phyloP scores from a whole-genome alignment of 441 rosid species.

The Aquilaria agallochum region DNA sequence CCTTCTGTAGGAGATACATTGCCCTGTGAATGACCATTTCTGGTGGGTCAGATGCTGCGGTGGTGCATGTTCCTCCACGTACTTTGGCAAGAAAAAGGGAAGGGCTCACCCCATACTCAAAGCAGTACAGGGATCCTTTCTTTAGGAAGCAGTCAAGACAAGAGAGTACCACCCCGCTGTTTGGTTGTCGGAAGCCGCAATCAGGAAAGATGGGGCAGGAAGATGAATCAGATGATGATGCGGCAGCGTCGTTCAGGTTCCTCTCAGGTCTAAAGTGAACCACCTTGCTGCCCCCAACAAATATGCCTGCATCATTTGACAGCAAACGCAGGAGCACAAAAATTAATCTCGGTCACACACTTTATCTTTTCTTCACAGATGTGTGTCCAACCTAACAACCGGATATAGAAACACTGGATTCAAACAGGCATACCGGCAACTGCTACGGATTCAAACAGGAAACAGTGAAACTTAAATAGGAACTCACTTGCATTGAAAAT shows the following conservation, averaged over 20 bases:
- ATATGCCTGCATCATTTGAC: slow-evolving; percentile 55
- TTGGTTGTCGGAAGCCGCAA: slow-evolving; percentile 86
- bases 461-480: too few relatives aligned
- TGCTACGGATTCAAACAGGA: too few relatives aligned
- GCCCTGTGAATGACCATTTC: slow-evolving; percentile 76
- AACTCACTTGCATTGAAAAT: too few relatives aligned
- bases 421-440: too few relatives aligned
- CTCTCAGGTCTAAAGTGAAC: slow-evolving; percentile 85
- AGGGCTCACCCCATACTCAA: slow-evolving; percentile 78
- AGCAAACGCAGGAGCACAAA: slow-evolving; percentile 8
- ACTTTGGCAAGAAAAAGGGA: slow-evolving; percentile 76
- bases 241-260: slow-evolving; percentile 28
- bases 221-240: slow-evolving; percentile 42
- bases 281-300: slow-evolving; percentile 96
- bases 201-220: slow-evolving; percentile 83
- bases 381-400: too few relatives aligned
- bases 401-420: too few relatives aligned
- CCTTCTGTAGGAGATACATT: slow-evolving; percentile 95
- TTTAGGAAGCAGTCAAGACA: slow-evolving; percentile 90
- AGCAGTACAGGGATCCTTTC: slow-evolving; percentile 70
- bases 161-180: slow-evolving; percentile 83
- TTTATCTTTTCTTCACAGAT: too few relatives aligned
- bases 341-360: background rate
- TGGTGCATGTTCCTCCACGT: slow-evolving; percentile 94
- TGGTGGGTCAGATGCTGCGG: slow-evolving; percentile 62